Evolutionary conservation across 306 rosid species (phyloP).

Genomic region (Parietaria judaica): DNA sequence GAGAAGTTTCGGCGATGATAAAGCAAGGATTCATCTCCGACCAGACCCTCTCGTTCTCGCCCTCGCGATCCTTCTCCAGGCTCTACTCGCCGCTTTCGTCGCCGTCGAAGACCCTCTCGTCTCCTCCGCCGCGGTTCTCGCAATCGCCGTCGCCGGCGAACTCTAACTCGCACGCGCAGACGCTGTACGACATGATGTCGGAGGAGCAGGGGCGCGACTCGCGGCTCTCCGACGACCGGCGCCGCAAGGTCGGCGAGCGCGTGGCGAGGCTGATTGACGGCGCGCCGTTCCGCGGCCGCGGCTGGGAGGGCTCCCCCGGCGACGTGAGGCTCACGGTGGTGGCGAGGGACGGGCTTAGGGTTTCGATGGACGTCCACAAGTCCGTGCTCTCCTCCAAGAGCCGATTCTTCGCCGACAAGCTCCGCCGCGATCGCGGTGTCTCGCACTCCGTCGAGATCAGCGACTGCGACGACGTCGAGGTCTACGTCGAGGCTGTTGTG

Average conservation of each 20-base stretch:
- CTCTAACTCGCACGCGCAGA: slow-evolving; percentile 34
- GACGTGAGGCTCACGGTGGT: slow-evolving; percentile 70
- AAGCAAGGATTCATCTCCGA: slow-evolving; percentile 77
- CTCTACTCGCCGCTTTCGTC: slow-evolving; percentile 34
- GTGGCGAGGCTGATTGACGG: slow-evolving; percentile 41
- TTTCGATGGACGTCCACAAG: slow-evolving; percentile 70
- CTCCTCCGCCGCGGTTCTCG: slow-evolving; percentile 24
- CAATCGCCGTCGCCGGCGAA: slow-evolving; percentile 15
- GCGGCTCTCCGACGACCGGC: slow-evolving; percentile 35
- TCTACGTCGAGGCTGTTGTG: slow-evolving; percentile 68
- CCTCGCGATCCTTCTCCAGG: slow-evolving; percentile 44
- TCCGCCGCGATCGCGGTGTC: slow-evolving; percentile 33
- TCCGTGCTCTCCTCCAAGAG: slow-evolving; percentile 57
- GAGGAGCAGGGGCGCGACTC: slow-evolving; percentile 39
- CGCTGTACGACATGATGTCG: slow-evolving; percentile 80
- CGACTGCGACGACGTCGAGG: slow-evolving; percentile 80
- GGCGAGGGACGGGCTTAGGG: slow-evolving; percentile 53
- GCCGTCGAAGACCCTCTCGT: slow-evolving; percentile 28
- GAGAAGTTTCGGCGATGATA: slow-evolving; percentile 66
- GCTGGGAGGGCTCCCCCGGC: slow-evolving; percentile 26
- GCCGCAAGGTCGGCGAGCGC: slow-evolving; percentile 41
- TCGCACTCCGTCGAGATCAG: slow-evolving; percentile 75
- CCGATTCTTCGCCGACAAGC: slow-evolving; percentile 70
- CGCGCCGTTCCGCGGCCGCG: slow-evolving; percentile 36
- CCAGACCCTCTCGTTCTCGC: slow-evolving; percentile 46